Percentiles rank a stretch among this genome's conserved stretches.
phyloP scores from a whole-genome alignment of 495 filamentous ascomycete genomes.

The Hypomontagnella monticulosa region DNA sequence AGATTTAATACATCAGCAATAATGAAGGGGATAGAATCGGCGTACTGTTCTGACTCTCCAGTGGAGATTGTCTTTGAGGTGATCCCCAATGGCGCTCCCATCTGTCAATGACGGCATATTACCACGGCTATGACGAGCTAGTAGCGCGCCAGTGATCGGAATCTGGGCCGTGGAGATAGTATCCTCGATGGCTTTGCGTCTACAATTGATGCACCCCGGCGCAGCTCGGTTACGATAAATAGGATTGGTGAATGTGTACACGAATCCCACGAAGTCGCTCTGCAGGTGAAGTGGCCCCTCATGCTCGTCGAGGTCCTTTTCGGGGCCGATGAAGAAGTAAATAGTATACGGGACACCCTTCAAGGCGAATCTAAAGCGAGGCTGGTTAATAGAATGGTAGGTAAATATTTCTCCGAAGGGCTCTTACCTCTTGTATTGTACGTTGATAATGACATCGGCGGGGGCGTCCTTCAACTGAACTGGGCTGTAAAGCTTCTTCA shows the following conservation, averaged over 20 bases:
- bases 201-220: background rate
- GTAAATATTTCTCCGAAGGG: no score
- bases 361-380: background rate
- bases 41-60: background rate
- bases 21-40: background rate
- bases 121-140: background rate
- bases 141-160: background rate
- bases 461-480: no score
- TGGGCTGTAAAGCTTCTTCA: no score
- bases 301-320: background rate
- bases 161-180: slow-evolving; percentile 8
- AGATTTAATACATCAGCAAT: background rate
- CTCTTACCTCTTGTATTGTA: slow-evolving; percentile 8
- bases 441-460: slow-evolving; percentile 1
- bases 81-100: background rate
- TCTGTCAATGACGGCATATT: background rate
- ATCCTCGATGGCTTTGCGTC: background rate
- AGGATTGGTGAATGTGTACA: slow-evolving; percentile 11
- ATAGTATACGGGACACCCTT: slow-evolving; percentile 4
- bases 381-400: no score
- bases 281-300: background rate
- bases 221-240: background rate
- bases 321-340: slow-evolving; percentile 4
- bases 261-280: background rate
- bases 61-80: background rate